Evolutionary conservation across 768 basidiomycete genomes (phyloP), one percentile per base, ranked within the genome.

Genomic region (Thelephora aurantiotincta): DNA sequence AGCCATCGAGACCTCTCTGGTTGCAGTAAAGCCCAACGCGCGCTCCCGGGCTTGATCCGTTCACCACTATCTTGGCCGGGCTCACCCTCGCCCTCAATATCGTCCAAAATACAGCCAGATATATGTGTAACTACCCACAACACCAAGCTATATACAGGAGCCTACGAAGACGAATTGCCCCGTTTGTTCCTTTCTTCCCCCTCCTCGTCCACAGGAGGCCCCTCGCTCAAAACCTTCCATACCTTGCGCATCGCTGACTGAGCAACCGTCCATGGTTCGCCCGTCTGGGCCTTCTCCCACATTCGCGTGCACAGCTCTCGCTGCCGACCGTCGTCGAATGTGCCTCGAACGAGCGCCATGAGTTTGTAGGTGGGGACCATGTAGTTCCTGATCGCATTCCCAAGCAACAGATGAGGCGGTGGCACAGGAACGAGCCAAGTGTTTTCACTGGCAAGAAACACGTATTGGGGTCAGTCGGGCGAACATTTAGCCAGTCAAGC

Each of bases 211-310:
- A 58, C 57, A 33, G 53, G 50, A 18, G 52, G 50, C 11, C 49
- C 52, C 22, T 60, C 57, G 48, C 45, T 56, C 57, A 61, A 60
- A 50, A 61, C 59, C 55, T 65, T 61, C 69, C 67, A 69, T 58
- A 66, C 63, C 52, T 62, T 60, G 49, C 59, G 57, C 51, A 61
- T 61, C 5, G 64, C 64, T n/a, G 62, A 67, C n/a, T 60, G 58
- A 11, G 63, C 68, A 6, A 73, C 62, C 43, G 58, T 53, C 41
- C 62, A 75, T 0, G 84, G 84, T 46, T 84, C 79, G 11, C 68
- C 67, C 1, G 76, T 73, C 62, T 65, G 68, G 14, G 80, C 74
- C 57, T 80, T 84, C 57, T 80, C 75, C 73, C 75, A 77, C 13
- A 79, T 61, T 3, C 75, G 74, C 26, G 55, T 55, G 2, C 72